These are phyloP conservation scores for Aspergillus sp. DNA, from an alignment of 2,329 filamentous ascomycete species.

Conservation along the genomic window DNA sequence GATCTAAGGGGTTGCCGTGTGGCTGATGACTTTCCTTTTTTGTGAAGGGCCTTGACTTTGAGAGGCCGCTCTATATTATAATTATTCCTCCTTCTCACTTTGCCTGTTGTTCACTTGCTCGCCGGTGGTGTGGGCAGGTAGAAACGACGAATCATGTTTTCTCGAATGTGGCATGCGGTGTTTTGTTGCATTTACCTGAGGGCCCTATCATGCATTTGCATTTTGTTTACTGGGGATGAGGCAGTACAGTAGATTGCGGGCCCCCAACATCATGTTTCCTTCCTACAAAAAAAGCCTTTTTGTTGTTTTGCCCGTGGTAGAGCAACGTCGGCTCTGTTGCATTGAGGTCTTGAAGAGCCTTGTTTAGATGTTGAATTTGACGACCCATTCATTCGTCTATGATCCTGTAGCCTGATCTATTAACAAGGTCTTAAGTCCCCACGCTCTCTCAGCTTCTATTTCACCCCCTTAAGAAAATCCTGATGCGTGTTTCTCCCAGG, in stretches of 20 bases:
- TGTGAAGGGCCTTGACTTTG: neutral
- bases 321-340: neutral
- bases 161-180: neutral
- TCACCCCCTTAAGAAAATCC: too few species aligned
- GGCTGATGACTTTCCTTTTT: neutral
- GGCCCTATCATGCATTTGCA: neutral
- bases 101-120: neutral
- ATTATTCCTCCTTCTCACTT: neutral
- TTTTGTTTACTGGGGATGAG: neutral
- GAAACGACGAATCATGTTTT: neutral
- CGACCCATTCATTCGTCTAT: too few species aligned
- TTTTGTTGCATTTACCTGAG: neutral
- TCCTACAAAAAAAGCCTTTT: neutral
- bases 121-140: neutral
- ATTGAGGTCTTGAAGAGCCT: too few species aligned
- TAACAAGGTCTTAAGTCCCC: too few species aligned
- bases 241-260: neutral
- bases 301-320: neutral
- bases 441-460: too few species aligned
- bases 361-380: too few species aligned
- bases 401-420: too few species aligned
- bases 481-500: too few species aligned
- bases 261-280: neutral
- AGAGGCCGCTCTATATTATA: neutral
- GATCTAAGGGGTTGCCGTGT: neutral